These are phyloP conservation scores for Stagonosporopsis vannaccii DNA, from an alignment of 2,329 filamentous ascomycete species.

Conservation along the genomic window DNA sequence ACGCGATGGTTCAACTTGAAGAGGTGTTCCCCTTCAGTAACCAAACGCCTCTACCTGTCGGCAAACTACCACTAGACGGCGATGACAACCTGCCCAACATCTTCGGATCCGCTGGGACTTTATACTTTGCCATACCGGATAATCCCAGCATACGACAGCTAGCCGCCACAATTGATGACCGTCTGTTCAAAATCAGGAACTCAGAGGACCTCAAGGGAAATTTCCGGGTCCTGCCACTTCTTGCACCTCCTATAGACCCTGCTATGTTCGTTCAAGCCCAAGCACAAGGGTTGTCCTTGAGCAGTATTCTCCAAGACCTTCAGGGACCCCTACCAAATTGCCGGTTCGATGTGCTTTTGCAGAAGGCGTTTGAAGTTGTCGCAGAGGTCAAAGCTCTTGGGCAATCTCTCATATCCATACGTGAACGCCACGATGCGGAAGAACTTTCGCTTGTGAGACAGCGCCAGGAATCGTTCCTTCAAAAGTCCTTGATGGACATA, in stretches of 20 bases:
- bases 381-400: background rate
- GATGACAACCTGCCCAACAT: too few relatives aligned
- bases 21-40: background rate
- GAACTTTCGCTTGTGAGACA: background rate
- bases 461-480: too few relatives aligned
- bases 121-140: background rate
- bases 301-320: background rate
- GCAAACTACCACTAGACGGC: background rate
- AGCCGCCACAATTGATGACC: background rate
- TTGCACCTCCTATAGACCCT: background rate
- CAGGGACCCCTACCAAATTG: background rate
- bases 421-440: background rate
- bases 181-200: background rate
- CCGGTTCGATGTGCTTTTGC: background rate
- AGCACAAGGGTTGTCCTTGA: background rate
- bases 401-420: background rate
- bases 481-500: too few relatives aligned
- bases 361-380: background rate
- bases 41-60: background rate
- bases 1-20: background rate
- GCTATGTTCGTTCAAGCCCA: background rate
- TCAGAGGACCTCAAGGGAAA: background rate
- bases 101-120: background rate
- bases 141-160: background rate
- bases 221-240: background rate